A percentile compares a stretch with the other conserved stretches of the same genome.
Conservation (phyloP, 2,329 filamentous ascomycete genomes). For the Fusarium scirpi region DNA sequence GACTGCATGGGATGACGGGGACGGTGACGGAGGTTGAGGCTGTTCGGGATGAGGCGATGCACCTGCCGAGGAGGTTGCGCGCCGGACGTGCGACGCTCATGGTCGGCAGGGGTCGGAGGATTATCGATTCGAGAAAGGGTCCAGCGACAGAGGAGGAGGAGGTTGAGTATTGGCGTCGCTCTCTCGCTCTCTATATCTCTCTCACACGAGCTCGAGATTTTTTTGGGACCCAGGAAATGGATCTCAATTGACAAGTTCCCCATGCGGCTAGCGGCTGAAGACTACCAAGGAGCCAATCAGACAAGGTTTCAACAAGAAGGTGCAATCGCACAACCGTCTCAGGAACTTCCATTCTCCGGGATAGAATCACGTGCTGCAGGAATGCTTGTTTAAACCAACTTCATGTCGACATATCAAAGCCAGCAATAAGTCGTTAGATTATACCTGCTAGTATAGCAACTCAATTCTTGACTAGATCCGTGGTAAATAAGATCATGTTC, state of each 20-base stretch:
- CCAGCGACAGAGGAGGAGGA: neutral
- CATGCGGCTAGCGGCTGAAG: slow-evolving; percentile 32
- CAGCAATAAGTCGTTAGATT: neutral
- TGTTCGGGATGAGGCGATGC: slow-evolving; percentile 55
- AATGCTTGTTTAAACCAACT: slow-evolving; percentile 22
- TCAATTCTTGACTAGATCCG: neutral
- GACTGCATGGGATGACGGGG: slow-evolving; percentile 52
- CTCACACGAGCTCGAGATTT: slow-evolving; percentile 51
- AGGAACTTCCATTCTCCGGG: slow-evolving; percentile 21
- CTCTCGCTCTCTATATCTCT: slow-evolving; percentile 22
- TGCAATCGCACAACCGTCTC: neutral
- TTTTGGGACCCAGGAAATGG: slow-evolving; percentile 46
- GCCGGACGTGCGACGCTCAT: slow-evolving; percentile 69
- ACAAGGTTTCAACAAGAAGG: neutral
- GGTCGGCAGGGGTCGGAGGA: slow-evolving; percentile 48
- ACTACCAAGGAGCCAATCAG: slow-evolving; percentile 31
- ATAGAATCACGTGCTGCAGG: slow-evolving; percentile 20
- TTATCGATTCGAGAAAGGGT: slow-evolving; percentile 2
- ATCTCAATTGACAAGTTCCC: slow-evolving; percentile 44
- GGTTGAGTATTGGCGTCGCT: slow-evolving; percentile 23
- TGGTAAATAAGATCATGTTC: neutral
- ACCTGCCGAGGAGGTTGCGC: slow-evolving; percentile 65
- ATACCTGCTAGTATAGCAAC: neutral
- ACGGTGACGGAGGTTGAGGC: slow-evolving; percentile 29
- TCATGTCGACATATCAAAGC: slow-evolving; percentile 2